A percentile compares a stretch with the other conserved stretches of the same genome.
These are phyloP conservation scores for Plasmodium relictum DNA, from an alignment of 169 alveolate species.

Conservation along the genomic window DNA sequence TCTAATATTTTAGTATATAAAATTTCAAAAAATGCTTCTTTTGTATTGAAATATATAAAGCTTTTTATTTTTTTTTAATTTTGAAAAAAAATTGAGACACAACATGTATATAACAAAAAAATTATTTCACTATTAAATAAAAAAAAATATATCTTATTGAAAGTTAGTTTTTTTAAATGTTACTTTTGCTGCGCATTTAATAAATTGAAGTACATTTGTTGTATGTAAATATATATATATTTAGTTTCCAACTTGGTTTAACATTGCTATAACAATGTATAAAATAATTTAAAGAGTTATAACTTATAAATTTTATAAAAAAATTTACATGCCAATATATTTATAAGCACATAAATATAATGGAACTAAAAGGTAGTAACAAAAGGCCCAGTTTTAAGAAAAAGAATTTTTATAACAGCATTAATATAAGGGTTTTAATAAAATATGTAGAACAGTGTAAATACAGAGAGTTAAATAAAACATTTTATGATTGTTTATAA, in stretches of 20 bases:
- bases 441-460: conserved; percentile 42
- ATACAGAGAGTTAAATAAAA: conserved; percentile 60
- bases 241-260: too few relatives aligned
- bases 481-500: conserved; percentile 10
- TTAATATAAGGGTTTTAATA: conserved; percentile 16
- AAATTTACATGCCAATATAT: not conserved
- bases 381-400: not conserved
- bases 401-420: conserved; percentile 3
- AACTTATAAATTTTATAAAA: conserved; percentile 21
- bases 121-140: conserved; percentile 18
- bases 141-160: not conserved
- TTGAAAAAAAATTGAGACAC: not conserved
- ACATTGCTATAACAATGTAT: not conserved
- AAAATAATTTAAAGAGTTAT: conserved; percentile 29
- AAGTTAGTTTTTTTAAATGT: not conserved
- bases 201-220: not conserved
- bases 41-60: too few relatives aligned
- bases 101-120: conserved; percentile 12
- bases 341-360: not conserved
- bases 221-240: conserved; percentile 30
- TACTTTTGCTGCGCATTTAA: conserved; percentile 6
- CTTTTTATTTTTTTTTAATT: too few relatives aligned
- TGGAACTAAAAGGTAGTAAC: not conserved
- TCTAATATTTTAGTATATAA: too few relatives aligned
- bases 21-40: too few relatives aligned